phyloP scores from a whole-genome alignment of 805 yeast species.

The Saturnispora mendoncae region DNA sequence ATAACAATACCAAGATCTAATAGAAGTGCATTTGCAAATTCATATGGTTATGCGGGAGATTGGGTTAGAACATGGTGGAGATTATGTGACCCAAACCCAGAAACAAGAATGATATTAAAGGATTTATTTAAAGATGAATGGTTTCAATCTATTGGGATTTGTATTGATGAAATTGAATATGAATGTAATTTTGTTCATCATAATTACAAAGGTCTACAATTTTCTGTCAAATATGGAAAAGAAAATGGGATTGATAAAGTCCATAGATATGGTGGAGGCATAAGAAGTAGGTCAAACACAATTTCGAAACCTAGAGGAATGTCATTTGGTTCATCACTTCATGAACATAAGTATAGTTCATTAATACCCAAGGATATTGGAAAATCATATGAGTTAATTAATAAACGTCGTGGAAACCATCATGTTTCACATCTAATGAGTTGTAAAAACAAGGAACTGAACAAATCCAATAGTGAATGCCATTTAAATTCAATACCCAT shows the following conservation, averaged over 20 bases:
- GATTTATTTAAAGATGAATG: constrained; percentile 55
- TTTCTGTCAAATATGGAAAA: constrained; percentile 6
- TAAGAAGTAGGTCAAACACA: constrained; percentile 4
- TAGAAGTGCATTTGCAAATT: constrained; percentile 26
- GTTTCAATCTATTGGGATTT: constrained; percentile 51
- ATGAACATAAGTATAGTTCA: constrained; percentile 2
- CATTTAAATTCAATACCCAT: too few species aligned
- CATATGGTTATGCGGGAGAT: constrained; percentile 16
- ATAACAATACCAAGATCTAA: constrained; percentile 39
- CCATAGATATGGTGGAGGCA: constrained; percentile 6
- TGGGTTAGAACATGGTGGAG: constrained; percentile 44
- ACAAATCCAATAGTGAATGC: too few species aligned
- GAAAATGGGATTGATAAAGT: constrained; percentile 2
- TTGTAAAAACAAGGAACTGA: too few species aligned
- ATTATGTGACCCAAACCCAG: constrained; percentile 54
- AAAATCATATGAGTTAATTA: neutral
- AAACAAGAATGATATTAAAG: constrained; percentile 44
- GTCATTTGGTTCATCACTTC: neutral
- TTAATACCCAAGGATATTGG: neutral
- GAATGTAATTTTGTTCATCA: constrained; percentile 22
- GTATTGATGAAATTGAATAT: constrained; percentile 38
- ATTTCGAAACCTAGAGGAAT: neutral
- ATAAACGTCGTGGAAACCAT: neutral
- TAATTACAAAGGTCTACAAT: neutral
- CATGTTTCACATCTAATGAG: neutral